Evolutionary conservation across 495 filamentous ascomycete genomes (phyloP).

Genomic region (Penicillium pulvis): DNA sequence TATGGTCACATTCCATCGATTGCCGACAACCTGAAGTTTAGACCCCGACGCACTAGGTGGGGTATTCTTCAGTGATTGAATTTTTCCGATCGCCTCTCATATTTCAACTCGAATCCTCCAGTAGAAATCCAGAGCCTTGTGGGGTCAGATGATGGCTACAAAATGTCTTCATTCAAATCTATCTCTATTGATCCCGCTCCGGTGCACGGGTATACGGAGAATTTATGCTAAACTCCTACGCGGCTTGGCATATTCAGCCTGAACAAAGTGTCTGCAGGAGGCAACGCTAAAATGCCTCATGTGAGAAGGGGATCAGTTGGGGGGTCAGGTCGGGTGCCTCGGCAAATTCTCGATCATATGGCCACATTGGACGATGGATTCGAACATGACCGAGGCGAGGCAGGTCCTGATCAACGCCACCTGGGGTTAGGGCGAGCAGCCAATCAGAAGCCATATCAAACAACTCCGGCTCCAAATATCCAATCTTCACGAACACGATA

Average conservation of each 20-base stretch:
- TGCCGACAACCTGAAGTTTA: background rate
- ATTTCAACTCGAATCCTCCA: background rate
- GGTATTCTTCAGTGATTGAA: background rate
- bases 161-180: background rate
- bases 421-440: constrained; percentile 57
- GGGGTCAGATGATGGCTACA: background rate
- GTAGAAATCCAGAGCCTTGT: background rate
- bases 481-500: constrained; percentile 62
- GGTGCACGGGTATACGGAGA: background rate
- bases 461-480: constrained; percentile 59
- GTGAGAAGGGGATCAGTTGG: constrained; percentile 45
- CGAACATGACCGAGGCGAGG: constrained; percentile 49
- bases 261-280: background rate
- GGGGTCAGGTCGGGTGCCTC: constrained; percentile 41
- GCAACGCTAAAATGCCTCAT: constrained; percentile 23
- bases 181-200: background rate
- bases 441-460: constrained; percentile 58
- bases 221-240: background rate
- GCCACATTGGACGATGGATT: constrained; percentile 58
- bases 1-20: background rate
- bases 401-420: constrained; percentile 58
- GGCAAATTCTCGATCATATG: constrained; percentile 48
- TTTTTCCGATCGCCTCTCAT: background rate
- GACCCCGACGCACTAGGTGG: background rate
- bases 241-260: background rate